Base-by-base conservation (phyloP, 139 green algal genomes). In the Volvox africanus region DNA sequence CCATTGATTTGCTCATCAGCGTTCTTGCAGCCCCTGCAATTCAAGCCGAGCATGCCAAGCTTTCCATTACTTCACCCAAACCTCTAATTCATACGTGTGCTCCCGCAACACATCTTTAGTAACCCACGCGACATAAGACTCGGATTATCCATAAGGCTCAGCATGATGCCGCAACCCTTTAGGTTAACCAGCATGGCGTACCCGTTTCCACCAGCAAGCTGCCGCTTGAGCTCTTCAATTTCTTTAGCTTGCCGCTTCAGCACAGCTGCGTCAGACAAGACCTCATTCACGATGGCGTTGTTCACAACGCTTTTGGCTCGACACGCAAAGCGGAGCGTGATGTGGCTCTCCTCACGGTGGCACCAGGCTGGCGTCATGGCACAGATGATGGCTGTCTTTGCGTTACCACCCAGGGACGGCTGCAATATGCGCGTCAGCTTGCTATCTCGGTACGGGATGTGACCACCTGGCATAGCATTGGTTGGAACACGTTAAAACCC, bases 311-410 rank as follows among this genome's bases (percentile, higher is more conserved):
- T 92, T 95, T 99, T 99, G 91, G 98, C 98, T 44, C 98, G 93
- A 87, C 93, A 91, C 1, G 87, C 87, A 24, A 91, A 91, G 24
- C 96, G 95, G 91, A 99, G 96, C 61, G 98, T 99, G 93, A 93
- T 97, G 93, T 97, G 95, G 61, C 95, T 98, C 93, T 99, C 98
- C 80, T 99, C 98, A 33, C 94, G 76, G 80, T 99, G 97, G 89
- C 93, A 96, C 0, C 81, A 30, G 0, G 97, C 97, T 3, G 98
- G 98, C 12, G 98, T 99, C 89, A 99, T 96, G 90, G 96, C 97
- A 91, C 96, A 98, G 87, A 99, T 99, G 94, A 99, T 98, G 80
- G 97, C 97, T 0, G 98, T 99, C 92, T 99, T 99, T 44, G 98
- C 96, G 90, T 99, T 99, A 77, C 98, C 98, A 61, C 98, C 98